Evolutionary conservation across 2,329 filamentous ascomycete genomes (phyloP).

Genomic region (Macrophomina tecta): DNA sequence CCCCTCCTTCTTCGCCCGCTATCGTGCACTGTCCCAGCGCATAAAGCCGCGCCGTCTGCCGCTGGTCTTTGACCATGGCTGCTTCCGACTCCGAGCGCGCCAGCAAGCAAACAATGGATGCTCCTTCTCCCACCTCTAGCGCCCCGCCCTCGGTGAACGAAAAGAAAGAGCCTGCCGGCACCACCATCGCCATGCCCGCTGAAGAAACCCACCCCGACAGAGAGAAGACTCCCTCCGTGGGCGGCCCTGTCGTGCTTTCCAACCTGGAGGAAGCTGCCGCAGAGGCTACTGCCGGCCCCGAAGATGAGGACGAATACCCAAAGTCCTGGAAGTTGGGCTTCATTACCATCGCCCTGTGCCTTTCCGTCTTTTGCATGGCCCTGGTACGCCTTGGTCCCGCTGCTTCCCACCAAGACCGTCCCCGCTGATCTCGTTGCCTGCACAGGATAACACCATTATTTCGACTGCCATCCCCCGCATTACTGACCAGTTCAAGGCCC

Average conservation of each 20-base stretch:
- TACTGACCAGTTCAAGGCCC: constrained; percentile 36
- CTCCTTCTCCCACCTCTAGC: constrained; percentile 15
- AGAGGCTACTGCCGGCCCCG: constrained; percentile 31
- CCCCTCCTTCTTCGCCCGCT: neutral
- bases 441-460: constrained; percentile 35
- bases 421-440: constrained; percentile 1
- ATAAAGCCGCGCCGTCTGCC: constrained; percentile 7
- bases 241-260: constrained; percentile 16
- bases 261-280: constrained; percentile 29
- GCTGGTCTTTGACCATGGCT: neutral
- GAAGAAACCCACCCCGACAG: constrained; percentile 9
- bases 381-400: constrained; percentile 29
- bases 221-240: constrained; percentile 25
- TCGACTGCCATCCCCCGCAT: constrained; percentile 41
- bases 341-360: constrained; percentile 38
- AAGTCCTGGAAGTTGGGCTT: constrained; percentile 35
- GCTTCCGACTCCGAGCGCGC: neutral
- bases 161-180: constrained; percentile 39
- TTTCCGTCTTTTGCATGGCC: constrained; percentile 39
- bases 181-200: constrained; percentile 33
- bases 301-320: constrained; percentile 44
- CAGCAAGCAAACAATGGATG: constrained; percentile 20
- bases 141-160: constrained; percentile 33
- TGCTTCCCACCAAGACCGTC: neutral
- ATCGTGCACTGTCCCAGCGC: neutral